Evolutionary conservation across 768 basidiomycete genomes (phyloP), one percentile per base, ranked within the genome.

Genomic region (Cyclocybe aegerita): DNA sequence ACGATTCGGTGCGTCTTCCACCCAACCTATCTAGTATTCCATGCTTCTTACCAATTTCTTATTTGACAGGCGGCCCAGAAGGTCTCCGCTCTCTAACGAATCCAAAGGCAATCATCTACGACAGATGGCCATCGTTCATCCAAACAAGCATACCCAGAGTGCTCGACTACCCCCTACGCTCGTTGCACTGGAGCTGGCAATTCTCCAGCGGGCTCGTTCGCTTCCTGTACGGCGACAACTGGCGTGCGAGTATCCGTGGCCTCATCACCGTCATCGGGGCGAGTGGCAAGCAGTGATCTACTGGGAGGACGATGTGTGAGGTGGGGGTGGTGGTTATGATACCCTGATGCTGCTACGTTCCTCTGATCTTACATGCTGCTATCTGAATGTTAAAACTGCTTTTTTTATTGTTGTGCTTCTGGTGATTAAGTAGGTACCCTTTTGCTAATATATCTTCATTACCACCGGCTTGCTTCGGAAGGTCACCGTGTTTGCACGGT

Each of bases 81-180:
- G 97, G 97, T 35, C 77, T 99, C 37, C 84, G 93, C 23, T 75
- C 88, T 1, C 72, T 99, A 36, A 94, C 92, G 39, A 93, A 90
- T 61, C 77, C 88, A 46, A 99, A 99, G 65, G 88, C 88, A 10
- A 82, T 99, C 43, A 82, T 91, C 48, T 74, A 81, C 12, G 97
- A 99, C 67, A 81, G 90, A 41, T 93, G 88, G 80, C 91, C 93
- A 48, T 83, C 85, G 32, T 63, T 86, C 39, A 75, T 95, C 38
- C 85, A 93, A 64, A 99, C 97, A 0, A 71, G 67, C 9, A 97
- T 99, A 53, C 97, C 97, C 0, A 78, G 78, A 39, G 85, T 86
- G 1, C 72, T 99, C 30, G 92, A 94, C 62, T 95, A 94, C 66
- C 93, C 93, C 17, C 70, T 94, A 45, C 82, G 82, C 15, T 92